Base-by-base conservation (phyloP, 208 protist species). In the Trypanosoma melophagium region DNA sequence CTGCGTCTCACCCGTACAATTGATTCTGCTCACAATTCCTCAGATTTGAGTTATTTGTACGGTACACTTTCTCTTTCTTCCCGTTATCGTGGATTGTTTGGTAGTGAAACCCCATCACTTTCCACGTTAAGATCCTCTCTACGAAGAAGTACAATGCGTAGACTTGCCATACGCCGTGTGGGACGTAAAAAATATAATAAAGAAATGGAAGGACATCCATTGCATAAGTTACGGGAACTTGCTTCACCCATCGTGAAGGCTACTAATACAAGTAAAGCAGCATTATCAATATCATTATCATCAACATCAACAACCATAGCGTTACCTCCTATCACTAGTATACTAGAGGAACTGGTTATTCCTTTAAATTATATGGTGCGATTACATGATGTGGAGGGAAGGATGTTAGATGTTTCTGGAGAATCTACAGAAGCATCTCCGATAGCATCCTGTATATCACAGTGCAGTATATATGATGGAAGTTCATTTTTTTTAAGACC, bases 371-470 rank as follows among this genome's bases (percentile, higher is more conserved):
- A 62, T n/a, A 58, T 40, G 12, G 69, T 69, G 2, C 69, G 62
- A 7, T 22, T 64, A 22, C 28, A 64, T 22, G 73, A 79, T 60
- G 44, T 79, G 3, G 61, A 69, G 35, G 73, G 66, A 21, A 60
- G 60, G 38, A 49, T 69, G 52, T 56, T 79, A 8, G n/a, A 22
- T 19, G 66, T 79, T 19, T 1, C 50, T 9, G 22, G 50, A 5
- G 52, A 64, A n/a, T 17, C 8, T 22, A n/a, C 25, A 42, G 45
- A 45, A 28, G 16, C 4, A 16, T 62, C 42, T 24, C 60, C 64
- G 1, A 56, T 74, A 12, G 45, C 31, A 12, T 42, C 52, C 28
- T 41, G 19, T 42, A 57, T 66, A 19, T 12, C 28, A 38, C 10
- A 22, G 3, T 59, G 14, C 16, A 31, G 24, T 21, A 51, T 55